These are phyloP conservation scores for Neurospora discreta DNA, from an alignment of 495 filamentous ascomycete genomes.

Conservation along the genomic window DNA sequence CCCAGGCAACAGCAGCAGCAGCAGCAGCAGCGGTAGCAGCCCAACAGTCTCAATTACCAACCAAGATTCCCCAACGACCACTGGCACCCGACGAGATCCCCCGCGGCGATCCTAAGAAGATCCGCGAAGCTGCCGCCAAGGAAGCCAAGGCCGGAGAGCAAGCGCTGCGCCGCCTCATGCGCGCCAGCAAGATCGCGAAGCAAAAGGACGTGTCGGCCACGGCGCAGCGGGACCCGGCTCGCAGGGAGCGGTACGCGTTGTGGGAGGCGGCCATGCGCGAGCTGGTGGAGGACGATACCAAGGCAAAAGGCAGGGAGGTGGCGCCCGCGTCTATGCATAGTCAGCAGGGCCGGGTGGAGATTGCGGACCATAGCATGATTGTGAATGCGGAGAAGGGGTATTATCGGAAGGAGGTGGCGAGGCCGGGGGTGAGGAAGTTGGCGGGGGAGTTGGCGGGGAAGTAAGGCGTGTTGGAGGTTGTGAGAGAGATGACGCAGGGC, in stretches of 20 bases:
- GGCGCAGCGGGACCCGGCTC: constrained; percentile 22
- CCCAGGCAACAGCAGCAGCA: neutral
- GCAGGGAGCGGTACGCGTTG: constrained; percentile 24
- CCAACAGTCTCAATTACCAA: constrained; percentile 3
- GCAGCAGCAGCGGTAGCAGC: neutral
- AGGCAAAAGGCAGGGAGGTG: constrained; percentile 57
- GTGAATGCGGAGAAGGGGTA: constrained; percentile 30
- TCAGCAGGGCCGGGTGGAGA: constrained; percentile 23
- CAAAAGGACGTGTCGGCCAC: constrained; percentile 36
- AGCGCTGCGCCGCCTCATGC: constrained; percentile 32
- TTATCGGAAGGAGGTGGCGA: constrained; percentile 24
- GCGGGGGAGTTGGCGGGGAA: constrained; percentile 9
- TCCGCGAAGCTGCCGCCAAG: constrained; percentile 31
- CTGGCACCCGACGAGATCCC: constrained; percentile 22
- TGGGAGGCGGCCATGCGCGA: constrained; percentile 36
- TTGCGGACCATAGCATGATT: constrained; percentile 39
- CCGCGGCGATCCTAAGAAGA: constrained; percentile 25
- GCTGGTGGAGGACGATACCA: constrained; percentile 28
- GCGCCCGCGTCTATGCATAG: constrained; percentile 48
- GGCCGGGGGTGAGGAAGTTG: constrained; percentile 12
- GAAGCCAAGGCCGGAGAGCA: constrained; percentile 35
- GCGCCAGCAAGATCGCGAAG: constrained; percentile 36
- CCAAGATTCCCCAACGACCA: constrained; percentile 12
- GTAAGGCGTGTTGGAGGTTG: neutral
- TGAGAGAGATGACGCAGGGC: neutral